phyloP scores from a whole-genome alignment of 768 basidiomycete genomes.

The Xerocomus spinulosus region DNA sequence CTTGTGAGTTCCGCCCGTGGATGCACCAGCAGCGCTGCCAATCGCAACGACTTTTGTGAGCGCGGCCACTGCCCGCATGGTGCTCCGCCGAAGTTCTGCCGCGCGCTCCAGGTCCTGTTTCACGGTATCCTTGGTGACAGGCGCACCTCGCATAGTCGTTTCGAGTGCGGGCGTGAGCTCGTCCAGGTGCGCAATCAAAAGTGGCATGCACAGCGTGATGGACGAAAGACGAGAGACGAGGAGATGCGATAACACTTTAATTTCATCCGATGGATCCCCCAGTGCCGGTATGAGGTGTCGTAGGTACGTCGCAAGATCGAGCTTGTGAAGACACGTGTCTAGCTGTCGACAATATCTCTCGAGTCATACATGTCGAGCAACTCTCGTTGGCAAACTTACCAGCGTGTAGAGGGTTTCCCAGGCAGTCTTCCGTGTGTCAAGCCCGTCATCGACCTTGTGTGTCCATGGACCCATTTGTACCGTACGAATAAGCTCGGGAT shows the following conservation, averaged over 20 bases:
- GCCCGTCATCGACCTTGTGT: conserved; percentile 93
- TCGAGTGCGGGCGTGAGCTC: conserved; percentile 80
- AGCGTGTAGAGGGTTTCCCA: conserved; percentile 97
- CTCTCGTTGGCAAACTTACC: conserved; percentile 57
- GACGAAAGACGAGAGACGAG: conserved; percentile 88
- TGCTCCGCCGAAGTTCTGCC: conserved; percentile 88
- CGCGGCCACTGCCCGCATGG: conserved; percentile 81
- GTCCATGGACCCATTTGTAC: conserved; percentile 98
- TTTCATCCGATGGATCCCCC: conserved; percentile 88
- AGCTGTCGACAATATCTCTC: conserved; percentile 45
- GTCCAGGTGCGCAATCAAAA: conserved; percentile 63
- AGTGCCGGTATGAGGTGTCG: conserved; percentile 77
- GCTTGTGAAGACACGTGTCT: conserved; percentile 83
- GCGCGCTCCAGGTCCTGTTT: conserved; percentile 88
- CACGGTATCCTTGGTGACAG: conserved; percentile 90
- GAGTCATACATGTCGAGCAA: too few relatives aligned
- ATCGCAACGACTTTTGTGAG: conserved; percentile 67
- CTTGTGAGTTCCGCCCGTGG: conserved; percentile 33
- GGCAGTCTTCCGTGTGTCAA: conserved; percentile 94
- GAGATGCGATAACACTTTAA: conserved; percentile 96
- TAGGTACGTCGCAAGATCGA: conserved; percentile 86
- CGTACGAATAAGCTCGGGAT: conserved; percentile 74
- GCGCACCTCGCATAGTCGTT: conserved; percentile 85
- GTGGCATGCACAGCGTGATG: conserved; percentile 43
- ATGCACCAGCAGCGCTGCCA: conserved; percentile 46